Conservation (phyloP, 108 stramenopile genomes). For the Skeletonema costatum region DNA sequence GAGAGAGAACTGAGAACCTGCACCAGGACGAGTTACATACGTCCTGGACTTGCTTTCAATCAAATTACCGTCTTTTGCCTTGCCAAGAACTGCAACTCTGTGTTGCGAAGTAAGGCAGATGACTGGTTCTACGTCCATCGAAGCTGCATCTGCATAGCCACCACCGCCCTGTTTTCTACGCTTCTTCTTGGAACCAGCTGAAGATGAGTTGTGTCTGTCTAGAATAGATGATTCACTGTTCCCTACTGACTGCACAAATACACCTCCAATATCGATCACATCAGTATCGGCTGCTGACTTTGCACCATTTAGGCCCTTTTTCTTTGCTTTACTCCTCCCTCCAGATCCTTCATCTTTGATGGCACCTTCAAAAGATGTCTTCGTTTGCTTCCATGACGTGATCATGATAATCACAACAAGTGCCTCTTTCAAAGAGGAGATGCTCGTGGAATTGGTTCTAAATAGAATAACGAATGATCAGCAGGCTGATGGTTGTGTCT, state of each 20-base stretch:
- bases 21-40: constrained; percentile 45
- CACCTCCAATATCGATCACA: constrained; percentile 20
- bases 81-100: constrained; percentile 30
- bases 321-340: constrained; percentile 14
- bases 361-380: constrained; percentile 34
- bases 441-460: neutral
- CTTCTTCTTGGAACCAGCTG: constrained; percentile 25
- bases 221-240: constrained; percentile 6
- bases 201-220: constrained; percentile 25
- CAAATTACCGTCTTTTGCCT: constrained; percentile 10
- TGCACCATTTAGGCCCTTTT: neutral
- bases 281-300: neutral
- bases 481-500: neutral
- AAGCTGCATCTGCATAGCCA: neutral
- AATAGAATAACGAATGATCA: neutral
- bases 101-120: constrained; percentile 46
- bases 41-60: constrained; percentile 42
- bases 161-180: constrained; percentile 24
- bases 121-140: constrained; percentile 25
- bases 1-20: constrained; percentile 25
- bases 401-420: constrained; percentile 15
- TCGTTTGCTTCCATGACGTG: constrained; percentile 43
- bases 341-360: constrained; percentile 4
- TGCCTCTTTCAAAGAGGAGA: neutral
- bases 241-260: constrained; percentile 26